Conservation (phyloP, 345 rosid genomes). For the Boechera stricta region DNA sequence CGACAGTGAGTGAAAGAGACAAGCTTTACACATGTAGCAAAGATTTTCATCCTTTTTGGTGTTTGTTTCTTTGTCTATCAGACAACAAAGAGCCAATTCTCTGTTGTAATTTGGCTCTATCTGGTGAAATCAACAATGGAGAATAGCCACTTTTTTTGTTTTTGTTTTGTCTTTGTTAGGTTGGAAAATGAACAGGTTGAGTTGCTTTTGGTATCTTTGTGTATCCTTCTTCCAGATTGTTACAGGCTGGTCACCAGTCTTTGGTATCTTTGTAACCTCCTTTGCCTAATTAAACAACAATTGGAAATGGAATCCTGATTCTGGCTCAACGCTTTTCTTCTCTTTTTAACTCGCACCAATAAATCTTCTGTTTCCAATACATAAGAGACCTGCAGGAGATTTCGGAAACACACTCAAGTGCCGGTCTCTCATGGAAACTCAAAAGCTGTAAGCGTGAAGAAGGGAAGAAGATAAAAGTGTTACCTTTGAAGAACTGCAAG, state of each 20-base stretch:
- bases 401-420: not conserved
- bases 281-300: slow-evolving; percentile 25
- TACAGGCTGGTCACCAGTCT: slow-evolving; percentile 17
- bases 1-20: not conserved
- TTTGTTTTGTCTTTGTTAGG: slow-evolving; percentile 12
- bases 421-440: not conserved
- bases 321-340: slow-evolving; percentile 35
- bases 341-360: slow-evolving; percentile 55
- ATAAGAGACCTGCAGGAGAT: slow-evolving; percentile 66
- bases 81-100: slow-evolving; percentile 30
- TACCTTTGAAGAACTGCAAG: slow-evolving; percentile 90
- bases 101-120: not conserved
- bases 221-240: slow-evolving; percentile 12
- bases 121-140: slow-evolving; percentile 15
- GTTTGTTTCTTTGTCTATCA: not conserved
- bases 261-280: slow-evolving; percentile 23
- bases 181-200: slow-evolving; percentile 29
- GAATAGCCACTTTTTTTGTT: not conserved
- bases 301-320: slow-evolving; percentile 42
- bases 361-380: slow-evolving; percentile 87
- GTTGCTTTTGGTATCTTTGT: not conserved
- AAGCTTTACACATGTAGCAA: slow-evolving; percentile 19
- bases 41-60: not conserved
- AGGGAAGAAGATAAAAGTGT: not conserved
- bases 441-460: not conserved